Evolutionary conservation across 1,139 yeast genomes (phyloP), one percentile per base, ranked within the genome.

Genomic region (Candida pseudoviswanathii): DNA sequence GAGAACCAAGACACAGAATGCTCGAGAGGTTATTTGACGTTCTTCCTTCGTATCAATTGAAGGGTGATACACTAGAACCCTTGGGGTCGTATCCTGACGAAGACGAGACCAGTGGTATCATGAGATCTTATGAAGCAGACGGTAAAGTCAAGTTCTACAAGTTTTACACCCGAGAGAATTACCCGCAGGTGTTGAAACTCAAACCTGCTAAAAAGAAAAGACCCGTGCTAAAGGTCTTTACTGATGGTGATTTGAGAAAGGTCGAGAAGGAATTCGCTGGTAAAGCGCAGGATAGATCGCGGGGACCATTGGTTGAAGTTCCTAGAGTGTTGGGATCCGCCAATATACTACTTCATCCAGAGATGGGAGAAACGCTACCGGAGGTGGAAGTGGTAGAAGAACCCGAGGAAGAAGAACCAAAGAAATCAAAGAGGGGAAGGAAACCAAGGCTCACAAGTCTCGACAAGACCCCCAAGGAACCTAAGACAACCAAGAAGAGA

Each of bases 61-160:
- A 70, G 43, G 63, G 63, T 25, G 58, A 60, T 5, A 52, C 51
- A 2, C 51, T 68, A 31, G 60, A 63, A 34, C 64, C 64, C 3
- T 47, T 66, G 5, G 67, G 64, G 43, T 52, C 53, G 6, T 57
- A 57, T 39, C 54, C 58, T 4, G 71, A 68, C 39, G 59, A 61
- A 22, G 64, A 66, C 48, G 58, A 57, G 5, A 55, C 63, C 3
- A 48, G 59, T 8, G 55, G 78, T 1, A 67, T 89, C 2, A 75
- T 86, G 1, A 74, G 89, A 51, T 85, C 85, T 27, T 81, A 84
- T 52, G 95, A 88, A 59, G 84, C 84, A 55, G 84, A 82, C 52
- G 95, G 96, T 0, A 83, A 90, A 56, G 74, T 78, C 54, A 87
- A 88, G 59, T 88, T 82, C 57, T 89, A 82, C 62, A 73, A 96